Evolutionary conservation across 2,329 filamentous ascomycete species (phyloP).

Genomic region (Aspergillus brasiliensis): DNA sequence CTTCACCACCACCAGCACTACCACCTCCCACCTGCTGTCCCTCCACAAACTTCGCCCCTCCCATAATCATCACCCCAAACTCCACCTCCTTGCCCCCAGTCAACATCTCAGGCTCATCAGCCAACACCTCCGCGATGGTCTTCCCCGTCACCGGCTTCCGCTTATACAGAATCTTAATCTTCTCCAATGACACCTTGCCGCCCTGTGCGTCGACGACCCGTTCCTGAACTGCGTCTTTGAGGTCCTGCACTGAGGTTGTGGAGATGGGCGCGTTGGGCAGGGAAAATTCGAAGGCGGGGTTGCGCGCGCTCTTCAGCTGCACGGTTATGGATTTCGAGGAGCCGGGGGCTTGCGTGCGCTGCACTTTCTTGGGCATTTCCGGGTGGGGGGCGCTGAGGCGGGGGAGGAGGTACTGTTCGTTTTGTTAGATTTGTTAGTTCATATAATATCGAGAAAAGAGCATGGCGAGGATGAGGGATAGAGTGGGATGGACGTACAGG

Average conservation of each 20-base stretch:
- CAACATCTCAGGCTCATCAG: slow-evolving; percentile 52
- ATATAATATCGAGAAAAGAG: not conserved
- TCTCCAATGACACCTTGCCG: slow-evolving; percentile 56
- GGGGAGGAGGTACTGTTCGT: slow-evolving; percentile 49
- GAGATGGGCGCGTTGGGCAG: slow-evolving; percentile 62
- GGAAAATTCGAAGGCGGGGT: slow-evolving; percentile 68
- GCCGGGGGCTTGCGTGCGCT: slow-evolving; percentile 36
- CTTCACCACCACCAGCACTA: slow-evolving; percentile 30
- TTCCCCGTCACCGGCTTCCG: slow-evolving; percentile 79
- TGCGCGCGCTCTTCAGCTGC: slow-evolving; percentile 63
- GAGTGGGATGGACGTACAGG: slow-evolving; percentile 61
- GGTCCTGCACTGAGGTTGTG: slow-evolving; percentile 73
- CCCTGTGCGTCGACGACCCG: slow-evolving; percentile 56
- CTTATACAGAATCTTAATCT: slow-evolving; percentile 81
- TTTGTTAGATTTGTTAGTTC: not conserved
- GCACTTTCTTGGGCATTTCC: slow-evolving; percentile 46
- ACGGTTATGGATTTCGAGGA: slow-evolving; percentile 43
- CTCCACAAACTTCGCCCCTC: slow-evolving; percentile 58
- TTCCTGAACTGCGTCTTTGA: slow-evolving; percentile 70
- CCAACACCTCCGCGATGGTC: slow-evolving; percentile 71
- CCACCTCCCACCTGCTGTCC: no score
- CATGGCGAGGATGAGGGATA: not conserved
- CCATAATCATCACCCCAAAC: slow-evolving; percentile 85
- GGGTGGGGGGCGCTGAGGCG: slow-evolving; percentile 48
- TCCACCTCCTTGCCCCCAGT: slow-evolving; percentile 59